Conservation (phyloP, 1,139 yeast species). For the Barnettozyma hawaiiensis region DNA sequence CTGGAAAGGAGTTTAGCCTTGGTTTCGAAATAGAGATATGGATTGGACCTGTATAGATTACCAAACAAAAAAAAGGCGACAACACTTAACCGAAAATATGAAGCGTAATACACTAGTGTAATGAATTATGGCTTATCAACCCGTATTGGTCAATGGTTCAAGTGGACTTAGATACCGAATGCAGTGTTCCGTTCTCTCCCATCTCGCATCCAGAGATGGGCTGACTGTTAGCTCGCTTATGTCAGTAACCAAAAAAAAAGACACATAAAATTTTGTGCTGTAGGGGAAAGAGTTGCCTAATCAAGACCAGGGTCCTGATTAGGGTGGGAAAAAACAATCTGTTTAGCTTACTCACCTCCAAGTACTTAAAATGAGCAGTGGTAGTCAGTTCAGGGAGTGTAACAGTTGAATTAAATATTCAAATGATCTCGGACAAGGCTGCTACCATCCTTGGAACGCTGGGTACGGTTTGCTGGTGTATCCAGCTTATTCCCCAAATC, state of each 20-base stretch:
- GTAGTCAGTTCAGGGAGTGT: too few species aligned
- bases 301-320: neutral
- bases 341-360: too few species aligned
- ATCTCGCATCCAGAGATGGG: too few species aligned
- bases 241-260: too few species aligned
- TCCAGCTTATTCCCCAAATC: slow-evolving; percentile 84
- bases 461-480: slow-evolving; percentile 88
- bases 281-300: slow-evolving; percentile 6
- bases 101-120: too few species aligned
- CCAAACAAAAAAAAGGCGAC: neutral
- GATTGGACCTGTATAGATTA: too few species aligned
- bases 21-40: neutral
- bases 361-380: too few species aligned
- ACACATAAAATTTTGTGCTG: too few species aligned
- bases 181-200: too few species aligned
- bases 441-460: slow-evolving; percentile 81
- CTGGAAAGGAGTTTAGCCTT: slow-evolving; percentile 21
- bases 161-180: neutral
- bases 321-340: neutral
- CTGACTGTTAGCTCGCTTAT: too few species aligned
- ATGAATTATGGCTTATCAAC: too few species aligned
- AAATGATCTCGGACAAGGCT: slow-evolving; percentile 34
- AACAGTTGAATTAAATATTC: neutral
- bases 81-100: too few species aligned
- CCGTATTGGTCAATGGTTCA: neutral